Percentiles rank a stretch among this genome's conserved stretches.
phyloP scores from a whole-genome alignment of 2,329 filamentous ascomycete species.

The Trichoderma asperellum region DNA sequence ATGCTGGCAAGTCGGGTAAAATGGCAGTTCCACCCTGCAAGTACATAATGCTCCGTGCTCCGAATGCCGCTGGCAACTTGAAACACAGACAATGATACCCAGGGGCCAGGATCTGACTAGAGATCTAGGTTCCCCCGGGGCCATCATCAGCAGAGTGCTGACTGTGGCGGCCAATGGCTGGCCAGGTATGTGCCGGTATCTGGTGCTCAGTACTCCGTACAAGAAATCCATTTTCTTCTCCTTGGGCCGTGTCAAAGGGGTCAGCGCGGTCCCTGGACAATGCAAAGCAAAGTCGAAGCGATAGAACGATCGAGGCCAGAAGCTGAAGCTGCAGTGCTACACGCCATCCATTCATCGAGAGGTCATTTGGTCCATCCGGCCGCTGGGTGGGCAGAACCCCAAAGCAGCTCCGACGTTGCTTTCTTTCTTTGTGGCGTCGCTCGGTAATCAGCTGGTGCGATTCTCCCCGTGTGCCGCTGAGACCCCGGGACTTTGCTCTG shows the following conservation, averaged over 20 bases:
- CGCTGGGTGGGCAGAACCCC: neutral
- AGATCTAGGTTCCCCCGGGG: constrained; percentile 12
- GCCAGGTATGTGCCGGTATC: neutral
- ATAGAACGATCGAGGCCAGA: constrained; percentile 16
- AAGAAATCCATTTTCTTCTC: neutral
- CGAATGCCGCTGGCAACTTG: constrained; percentile 6
- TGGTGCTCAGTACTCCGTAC: neutral
- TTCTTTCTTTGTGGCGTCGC: neutral
- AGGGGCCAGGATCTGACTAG: constrained; percentile 16
- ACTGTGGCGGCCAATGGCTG: neutral
- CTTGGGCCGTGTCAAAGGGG: neutral
- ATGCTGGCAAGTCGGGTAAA: constrained; percentile 5
- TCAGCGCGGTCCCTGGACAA: neutral
- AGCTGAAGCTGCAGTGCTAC: constrained; percentile 26
- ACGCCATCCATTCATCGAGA: neutral
- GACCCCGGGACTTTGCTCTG: constrained; percentile 10
- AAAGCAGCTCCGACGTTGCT: constrained; percentile 11
- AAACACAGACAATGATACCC: constrained; percentile 1
- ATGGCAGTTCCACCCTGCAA: constrained; percentile 11
- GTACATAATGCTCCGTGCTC: neutral
- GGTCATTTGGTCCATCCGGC: constrained; percentile 12
- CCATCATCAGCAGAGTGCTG: neutral
- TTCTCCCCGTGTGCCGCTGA: constrained; percentile 4
- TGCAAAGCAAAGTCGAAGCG: neutral
- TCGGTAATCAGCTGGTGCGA: constrained; percentile 1